Base-by-base conservation (phyloP, 371 early-diverging fungal species). In the Aphelidium insulamus region DNA sequence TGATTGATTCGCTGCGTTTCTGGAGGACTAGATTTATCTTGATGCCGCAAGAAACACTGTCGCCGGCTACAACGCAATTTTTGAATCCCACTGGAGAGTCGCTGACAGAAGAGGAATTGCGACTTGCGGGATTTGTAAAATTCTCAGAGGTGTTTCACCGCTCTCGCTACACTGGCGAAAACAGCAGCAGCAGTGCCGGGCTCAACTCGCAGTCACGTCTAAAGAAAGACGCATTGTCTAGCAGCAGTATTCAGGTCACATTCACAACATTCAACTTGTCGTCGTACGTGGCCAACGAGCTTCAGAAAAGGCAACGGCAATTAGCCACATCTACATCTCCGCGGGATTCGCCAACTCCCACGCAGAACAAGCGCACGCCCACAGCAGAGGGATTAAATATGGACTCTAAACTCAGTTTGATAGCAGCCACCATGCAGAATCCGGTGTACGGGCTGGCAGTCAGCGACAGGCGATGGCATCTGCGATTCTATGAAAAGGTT, bases 1-100 rank as follows among this genome's bases (percentile, higher is more conserved):
- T 83, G 40, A 77, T 69, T 0, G 82, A 85, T 26, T 59, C 69
- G 7, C 48, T 81, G 19, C 52, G 73, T 28, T 87, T 77, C 44
- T 86, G 81, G 80, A 57, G 91, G 3, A 65, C 88, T 0, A 61
- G 91, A 4, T 91, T 88, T 49, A 55, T 87, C 26, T 51, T 95
- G 15, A 76, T 92, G 21, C 94, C 97, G 3, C 38, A 69, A 12
- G 84, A 85, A 34, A 49, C 54, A 10, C 44, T 78, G 5, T 60
- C 72, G 2, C 36, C 44, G 29, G 59, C 50, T 39, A 53, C 48
- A 14, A 31, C 61, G 25, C 52, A 58, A 10, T 57, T 46, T 32
- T 39, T 46, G 6, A 28, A 36, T 3, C 43, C 46, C 16, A 32
- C 41, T 18, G 50, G 64, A 21, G 70, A 74, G 26, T 46, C 66